phyloP scores from a whole-genome alignment of 2,329 filamentous ascomycete species.

The Hymenoscyphus fructigenus region DNA sequence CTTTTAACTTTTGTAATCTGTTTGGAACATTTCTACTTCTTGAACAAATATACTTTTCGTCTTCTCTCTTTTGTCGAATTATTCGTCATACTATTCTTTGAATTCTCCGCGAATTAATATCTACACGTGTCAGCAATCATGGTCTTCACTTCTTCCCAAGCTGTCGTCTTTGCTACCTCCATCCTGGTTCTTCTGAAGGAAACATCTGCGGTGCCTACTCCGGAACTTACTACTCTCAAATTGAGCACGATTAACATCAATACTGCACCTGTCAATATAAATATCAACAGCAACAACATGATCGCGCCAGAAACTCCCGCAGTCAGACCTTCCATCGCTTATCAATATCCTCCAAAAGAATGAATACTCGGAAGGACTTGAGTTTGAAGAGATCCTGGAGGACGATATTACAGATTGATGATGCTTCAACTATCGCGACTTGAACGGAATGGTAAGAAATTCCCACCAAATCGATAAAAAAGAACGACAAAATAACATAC shows the following conservation, averaged over 20 bases:
- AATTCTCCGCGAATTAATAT: not conserved
- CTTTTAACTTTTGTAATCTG: not conserved
- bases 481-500: too few species aligned
- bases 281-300: not conserved
- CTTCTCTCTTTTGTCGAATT: not conserved
- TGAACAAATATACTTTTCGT: not conserved
- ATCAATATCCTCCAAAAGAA: not conserved
- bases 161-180: not conserved
- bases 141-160: not conserved
- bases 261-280: not conserved
- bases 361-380: not conserved
- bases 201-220: not conserved
- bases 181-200: not conserved
- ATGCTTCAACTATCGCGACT: too few species aligned
- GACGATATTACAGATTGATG: too few species aligned
- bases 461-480: too few species aligned
- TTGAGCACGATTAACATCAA: not conserved
- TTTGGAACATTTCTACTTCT: not conserved
- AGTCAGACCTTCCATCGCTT: not conserved
- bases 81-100: not conserved
- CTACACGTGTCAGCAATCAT: not conserved
- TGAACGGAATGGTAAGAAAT: too few species aligned
- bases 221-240: not conserved
- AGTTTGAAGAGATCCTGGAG: too few species aligned
- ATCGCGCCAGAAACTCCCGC: not conserved